Evolutionary conservation across 2,329 filamentous ascomycete genomes (phyloP).

Genomic region (Colletotrichum neosansevieriae): DNA sequence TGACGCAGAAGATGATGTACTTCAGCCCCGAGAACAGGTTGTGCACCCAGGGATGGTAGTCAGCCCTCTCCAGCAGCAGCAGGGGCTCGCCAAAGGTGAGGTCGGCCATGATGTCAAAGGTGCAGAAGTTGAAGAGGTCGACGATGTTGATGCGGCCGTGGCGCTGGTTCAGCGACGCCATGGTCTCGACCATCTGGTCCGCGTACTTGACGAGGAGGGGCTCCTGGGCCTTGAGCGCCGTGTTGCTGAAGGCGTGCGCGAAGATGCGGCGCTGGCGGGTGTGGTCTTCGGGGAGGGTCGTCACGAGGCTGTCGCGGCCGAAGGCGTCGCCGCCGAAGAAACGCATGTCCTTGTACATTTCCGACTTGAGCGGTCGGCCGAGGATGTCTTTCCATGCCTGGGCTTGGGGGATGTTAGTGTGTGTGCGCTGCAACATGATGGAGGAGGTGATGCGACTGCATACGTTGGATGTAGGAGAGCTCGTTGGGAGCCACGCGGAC

Average conservation of each 20-base stretch:
- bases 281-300: conserved; percentile 29
- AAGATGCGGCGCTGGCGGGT: conserved; percentile 38
- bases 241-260: conserved; percentile 44
- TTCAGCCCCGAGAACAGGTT: conserved; percentile 42
- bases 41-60: conserved; percentile 45
- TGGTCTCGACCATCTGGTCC: conserved; percentile 50
- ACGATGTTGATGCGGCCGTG: conserved; percentile 29
- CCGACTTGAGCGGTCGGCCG: conserved; percentile 31
- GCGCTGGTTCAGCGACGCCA: conserved; percentile 44
- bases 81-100: conserved; percentile 48
- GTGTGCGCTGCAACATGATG: not conserved
- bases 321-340: conserved; percentile 38
- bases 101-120: conserved; percentile 49
- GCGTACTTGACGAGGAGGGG: conserved; percentile 52
- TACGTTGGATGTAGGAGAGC: conserved; percentile 50
- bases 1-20: conserved; percentile 26
- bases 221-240: conserved; percentile 44
- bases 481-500: conserved; percentile 55
- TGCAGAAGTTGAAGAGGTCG: conserved; percentile 44
- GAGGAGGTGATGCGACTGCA: not conserved
- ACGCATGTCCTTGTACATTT: conserved; percentile 35
- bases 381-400: conserved; percentile 40
- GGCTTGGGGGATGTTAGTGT: conserved; percentile 26
- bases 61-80: conserved; percentile 43
- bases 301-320: conserved; percentile 43